phyloP scores from a whole-genome alignment of 371 early-diverging fungal genomes.

The Mortierella sp. region DNA sequence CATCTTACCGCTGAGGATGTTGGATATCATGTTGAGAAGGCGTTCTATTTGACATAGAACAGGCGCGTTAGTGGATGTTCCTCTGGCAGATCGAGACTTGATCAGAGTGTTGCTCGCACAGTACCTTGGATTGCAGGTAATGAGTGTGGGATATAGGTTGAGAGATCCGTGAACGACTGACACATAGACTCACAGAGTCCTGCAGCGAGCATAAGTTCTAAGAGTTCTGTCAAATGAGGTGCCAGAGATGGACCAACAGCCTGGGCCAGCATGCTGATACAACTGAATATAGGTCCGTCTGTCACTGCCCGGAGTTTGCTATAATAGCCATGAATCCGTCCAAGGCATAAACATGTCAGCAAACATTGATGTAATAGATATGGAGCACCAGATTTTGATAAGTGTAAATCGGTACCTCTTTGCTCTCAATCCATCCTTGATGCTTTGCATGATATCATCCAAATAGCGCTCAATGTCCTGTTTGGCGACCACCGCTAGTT shows the following conservation, averaged over 20 bases:
- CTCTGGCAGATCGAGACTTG: no score
- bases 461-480: slow-evolving; percentile 83
- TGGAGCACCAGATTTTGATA: no score
- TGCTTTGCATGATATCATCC: slow-evolving; percentile 72
- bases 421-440: slow-evolving; percentile 76
- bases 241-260: slow-evolving; percentile 91
- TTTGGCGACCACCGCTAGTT: slow-evolving; percentile 86
- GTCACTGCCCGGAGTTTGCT: slow-evolving; percentile 64
- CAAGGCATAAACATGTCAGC: no score
- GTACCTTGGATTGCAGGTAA: slow-evolving; percentile 80
- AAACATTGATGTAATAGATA: no score
- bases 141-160: slow-evolving; percentile 83
- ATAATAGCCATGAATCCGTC: slow-evolving; percentile 1
- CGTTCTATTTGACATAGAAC: slow-evolving; percentile 61
- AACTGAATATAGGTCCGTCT: slow-evolving; percentile 82
- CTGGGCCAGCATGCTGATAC: slow-evolving; percentile 87
- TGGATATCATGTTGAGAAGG: slow-evolving; percentile 87
- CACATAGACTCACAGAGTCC: slow-evolving; percentile 89
- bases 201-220: slow-evolving; percentile 91
- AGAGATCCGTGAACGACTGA: slow-evolving; percentile 82
- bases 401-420: slow-evolving; percentile 29
- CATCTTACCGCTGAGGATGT: slow-evolving; percentile 83
- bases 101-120: no score
- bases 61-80: no score
- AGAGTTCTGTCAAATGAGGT: slow-evolving; percentile 82